phyloP scores from a whole-genome alignment of 345 rosid species.

The Euphorbia lathyris region DNA sequence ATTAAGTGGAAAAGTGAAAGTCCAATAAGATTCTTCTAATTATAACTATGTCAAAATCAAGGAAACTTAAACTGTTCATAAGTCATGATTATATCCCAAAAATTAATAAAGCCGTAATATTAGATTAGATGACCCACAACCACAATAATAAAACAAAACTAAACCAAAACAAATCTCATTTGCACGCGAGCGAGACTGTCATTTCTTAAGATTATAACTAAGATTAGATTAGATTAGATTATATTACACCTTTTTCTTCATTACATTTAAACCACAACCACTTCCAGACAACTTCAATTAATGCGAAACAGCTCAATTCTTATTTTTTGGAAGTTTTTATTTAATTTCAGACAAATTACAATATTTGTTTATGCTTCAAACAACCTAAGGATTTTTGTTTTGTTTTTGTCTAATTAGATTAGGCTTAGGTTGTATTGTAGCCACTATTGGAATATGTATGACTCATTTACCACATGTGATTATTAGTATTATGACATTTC shows the following conservation, averaged over 20 bases:
- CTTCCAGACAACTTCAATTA: neutral
- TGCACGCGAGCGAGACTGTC: constrained; percentile 27
- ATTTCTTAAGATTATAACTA: constrained; percentile 16
- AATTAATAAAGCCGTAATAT: neutral
- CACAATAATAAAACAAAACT: neutral
- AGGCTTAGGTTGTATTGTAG: constrained; percentile 1
- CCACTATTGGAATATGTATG: neutral
- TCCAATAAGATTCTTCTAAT: constrained; percentile 21
- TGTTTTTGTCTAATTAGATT: neutral
- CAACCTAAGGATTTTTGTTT: too few species aligned
- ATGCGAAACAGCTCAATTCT: constrained; percentile 24
- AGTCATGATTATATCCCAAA: neutral
- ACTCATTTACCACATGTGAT: neutral
- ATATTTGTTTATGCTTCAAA: too few species aligned
- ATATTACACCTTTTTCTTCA: neutral
- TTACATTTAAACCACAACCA: neutral
- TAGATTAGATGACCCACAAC: neutral
- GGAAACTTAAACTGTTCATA: neutral
- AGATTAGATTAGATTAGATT: neutral
- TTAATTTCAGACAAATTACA: too few species aligned
- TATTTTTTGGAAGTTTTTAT: neutral
- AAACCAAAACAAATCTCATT: neutral
- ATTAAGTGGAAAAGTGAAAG: neutral
- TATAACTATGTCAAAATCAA: constrained; percentile 21
- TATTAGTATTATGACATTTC: too few species aligned